A percentile compares a stretch with the other conserved stretches of the same genome.
Conservation (phyloP, 345 rosid species). For the Angophora floribunda region DNA sequence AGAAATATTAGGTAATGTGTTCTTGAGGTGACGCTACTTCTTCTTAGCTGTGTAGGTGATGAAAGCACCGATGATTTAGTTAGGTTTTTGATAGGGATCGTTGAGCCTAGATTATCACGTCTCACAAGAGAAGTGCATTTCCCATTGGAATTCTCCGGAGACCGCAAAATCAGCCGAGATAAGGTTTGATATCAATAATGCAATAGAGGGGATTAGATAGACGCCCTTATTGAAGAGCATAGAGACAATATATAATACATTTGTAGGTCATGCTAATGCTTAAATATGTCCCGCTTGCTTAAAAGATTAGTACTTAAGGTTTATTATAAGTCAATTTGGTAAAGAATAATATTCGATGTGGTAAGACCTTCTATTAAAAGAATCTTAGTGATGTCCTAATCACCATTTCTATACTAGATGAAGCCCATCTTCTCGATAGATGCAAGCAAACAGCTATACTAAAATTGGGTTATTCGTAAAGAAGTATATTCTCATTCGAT, state of each 20-base stretch:
- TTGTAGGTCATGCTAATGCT: background rate
- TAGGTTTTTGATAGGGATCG: background rate
- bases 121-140: background rate
- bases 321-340: background rate
- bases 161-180: background rate
- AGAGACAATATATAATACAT: background rate
- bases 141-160: background rate
- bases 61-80: background rate
- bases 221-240: background rate
- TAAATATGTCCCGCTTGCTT: background rate
- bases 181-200: background rate
- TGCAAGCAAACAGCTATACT: background rate
- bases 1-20: background rate
- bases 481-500: accelerated
- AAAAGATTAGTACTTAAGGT: background rate
- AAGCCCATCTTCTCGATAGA: background rate
- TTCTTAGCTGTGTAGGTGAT: background rate
- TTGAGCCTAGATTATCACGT: background rate
- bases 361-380: background rate
- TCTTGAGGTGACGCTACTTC: background rate
- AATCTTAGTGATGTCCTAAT: background rate
- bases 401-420: background rate
- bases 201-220: background rate
- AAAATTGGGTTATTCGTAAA: background rate
- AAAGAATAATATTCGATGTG: background rate